A percentile compares a stretch with the other conserved stretches of the same genome.
These are phyloP conservation scores for Globisporangium cylindrosporum DNA, from an alignment of 352 stramenopile genomes.

Conservation along the genomic window DNA sequence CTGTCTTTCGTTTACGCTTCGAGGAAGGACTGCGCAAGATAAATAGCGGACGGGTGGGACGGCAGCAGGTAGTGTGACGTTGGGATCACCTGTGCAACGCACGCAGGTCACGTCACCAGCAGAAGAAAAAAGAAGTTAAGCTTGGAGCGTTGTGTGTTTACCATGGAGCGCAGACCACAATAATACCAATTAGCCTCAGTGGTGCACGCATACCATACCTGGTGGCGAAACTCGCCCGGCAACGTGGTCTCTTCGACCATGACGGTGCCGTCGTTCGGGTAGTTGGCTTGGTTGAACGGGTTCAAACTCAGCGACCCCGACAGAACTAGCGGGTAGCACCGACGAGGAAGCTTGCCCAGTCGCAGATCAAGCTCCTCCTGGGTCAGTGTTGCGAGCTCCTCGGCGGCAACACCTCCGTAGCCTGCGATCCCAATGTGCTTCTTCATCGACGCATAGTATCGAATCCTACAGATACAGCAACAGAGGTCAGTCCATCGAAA, in stretches of 20 bases:
- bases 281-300: conserved; percentile 71
- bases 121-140: neutral
- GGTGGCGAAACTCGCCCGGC: conserved; percentile 67
- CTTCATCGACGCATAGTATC: conserved; percentile 63
- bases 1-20: conserved; percentile 28
- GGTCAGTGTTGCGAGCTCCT: conserved; percentile 49
- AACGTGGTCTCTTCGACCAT: conserved; percentile 64
- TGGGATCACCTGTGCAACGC: conserved; percentile 34
- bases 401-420: conserved; percentile 54
- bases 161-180: neutral
- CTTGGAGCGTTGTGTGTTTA: neutral
- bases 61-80: conserved; percentile 59
- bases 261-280: conserved; percentile 66
- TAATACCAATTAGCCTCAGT: neutral
- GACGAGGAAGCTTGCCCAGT: conserved; percentile 59
- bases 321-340: conserved; percentile 61
- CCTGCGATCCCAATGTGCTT: conserved; percentile 46
- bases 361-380: conserved; percentile 42
- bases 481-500: neutral
- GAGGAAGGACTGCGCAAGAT: conserved; percentile 47
- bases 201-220: conserved; percentile 23
- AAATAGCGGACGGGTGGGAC: conserved; percentile 47
- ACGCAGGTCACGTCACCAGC: neutral
- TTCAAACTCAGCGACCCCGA: conserved; percentile 68
- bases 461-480: conserved; percentile 27